phyloP scores from a whole-genome alignment of 768 basidiomycete species.

The Sarcodon aspratus region DNA sequence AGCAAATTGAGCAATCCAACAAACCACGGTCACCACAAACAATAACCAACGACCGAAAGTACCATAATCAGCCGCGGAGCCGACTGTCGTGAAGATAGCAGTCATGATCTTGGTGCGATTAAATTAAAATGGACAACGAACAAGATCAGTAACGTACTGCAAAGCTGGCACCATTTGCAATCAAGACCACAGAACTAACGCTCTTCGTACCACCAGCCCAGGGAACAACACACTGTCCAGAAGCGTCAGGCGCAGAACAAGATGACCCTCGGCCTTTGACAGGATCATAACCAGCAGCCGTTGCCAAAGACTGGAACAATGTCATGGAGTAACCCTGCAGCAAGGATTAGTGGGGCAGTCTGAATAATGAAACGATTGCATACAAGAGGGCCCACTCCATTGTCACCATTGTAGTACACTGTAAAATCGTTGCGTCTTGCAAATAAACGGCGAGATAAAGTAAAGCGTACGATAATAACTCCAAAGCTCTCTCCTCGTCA shows the following conservation, averaged over 20 bases:
- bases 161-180: slow-evolving; percentile 69
- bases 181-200: slow-evolving; percentile 65
- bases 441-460: background rate
- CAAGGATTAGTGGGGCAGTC: background rate
- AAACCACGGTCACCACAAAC: slow-evolving; percentile 57
- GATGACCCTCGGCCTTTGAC: slow-evolving; percentile 57
- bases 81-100: slow-evolving; percentile 65
- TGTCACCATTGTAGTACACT: slow-evolving; percentile 81
- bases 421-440: background rate
- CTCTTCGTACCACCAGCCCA: slow-evolving; percentile 67
- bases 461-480: background rate
- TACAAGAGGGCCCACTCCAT: slow-evolving; percentile 52
- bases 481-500: background rate
- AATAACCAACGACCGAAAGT: slow-evolving; percentile 72
- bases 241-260: slow-evolving; percentile 42
- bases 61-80: slow-evolving; percentile 62
- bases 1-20: slow-evolving; percentile 75
- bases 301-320: slow-evolving; percentile 61
- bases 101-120: slow-evolving; percentile 53
- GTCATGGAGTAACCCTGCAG: slow-evolving; percentile 46
- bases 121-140: background rate
- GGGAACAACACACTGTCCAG: slow-evolving; percentile 68
- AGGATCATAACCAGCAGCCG: slow-evolving; percentile 67
- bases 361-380: background rate
- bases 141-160: slow-evolving; percentile 30